Conservation (phyloP, 768 basidiomycete species). For the Termitomyces sp. region DNA sequence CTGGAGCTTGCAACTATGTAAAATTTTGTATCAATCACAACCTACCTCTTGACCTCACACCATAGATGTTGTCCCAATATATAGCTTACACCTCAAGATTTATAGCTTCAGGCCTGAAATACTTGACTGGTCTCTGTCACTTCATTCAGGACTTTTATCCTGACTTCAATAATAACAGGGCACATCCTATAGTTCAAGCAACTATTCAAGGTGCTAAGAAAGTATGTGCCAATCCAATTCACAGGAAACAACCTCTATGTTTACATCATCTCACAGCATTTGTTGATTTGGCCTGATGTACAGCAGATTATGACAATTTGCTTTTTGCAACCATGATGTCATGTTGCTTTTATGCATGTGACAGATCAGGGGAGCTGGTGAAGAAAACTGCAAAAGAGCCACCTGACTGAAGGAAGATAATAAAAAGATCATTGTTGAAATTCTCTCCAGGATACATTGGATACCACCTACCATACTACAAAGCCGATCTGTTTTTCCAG, state of each 20-base stretch:
- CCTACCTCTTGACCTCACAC: no score
- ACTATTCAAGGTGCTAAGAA: no score
- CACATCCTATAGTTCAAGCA: no score
- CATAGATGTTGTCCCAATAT: no score
- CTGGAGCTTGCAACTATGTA: no score
- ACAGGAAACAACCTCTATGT: neutral
- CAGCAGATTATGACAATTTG: no score
- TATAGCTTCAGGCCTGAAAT: no score
- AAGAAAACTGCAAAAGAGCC: constrained; percentile 14
- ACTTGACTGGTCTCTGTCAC: no score
- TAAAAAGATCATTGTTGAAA: constrained; percentile 8
- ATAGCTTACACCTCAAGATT: no score
- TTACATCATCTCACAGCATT: neutral
- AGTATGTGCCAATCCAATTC: no score
- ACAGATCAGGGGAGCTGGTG: constrained; percentile 5
- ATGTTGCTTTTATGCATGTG: constrained; percentile 25
- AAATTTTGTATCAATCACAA: no score
- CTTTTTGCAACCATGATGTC: neutral
- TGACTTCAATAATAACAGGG: neutral
- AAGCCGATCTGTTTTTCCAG: constrained; percentile 23
- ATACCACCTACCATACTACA: constrained; percentile 27
- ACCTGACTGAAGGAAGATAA: constrained; percentile 3
- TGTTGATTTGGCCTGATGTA: fast-evolving
- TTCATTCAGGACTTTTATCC: no score
- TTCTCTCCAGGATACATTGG: constrained; percentile 4